Conservation (phyloP, 2,329 filamentous ascomycete genomes). For the Alternaria dauci region DNA sequence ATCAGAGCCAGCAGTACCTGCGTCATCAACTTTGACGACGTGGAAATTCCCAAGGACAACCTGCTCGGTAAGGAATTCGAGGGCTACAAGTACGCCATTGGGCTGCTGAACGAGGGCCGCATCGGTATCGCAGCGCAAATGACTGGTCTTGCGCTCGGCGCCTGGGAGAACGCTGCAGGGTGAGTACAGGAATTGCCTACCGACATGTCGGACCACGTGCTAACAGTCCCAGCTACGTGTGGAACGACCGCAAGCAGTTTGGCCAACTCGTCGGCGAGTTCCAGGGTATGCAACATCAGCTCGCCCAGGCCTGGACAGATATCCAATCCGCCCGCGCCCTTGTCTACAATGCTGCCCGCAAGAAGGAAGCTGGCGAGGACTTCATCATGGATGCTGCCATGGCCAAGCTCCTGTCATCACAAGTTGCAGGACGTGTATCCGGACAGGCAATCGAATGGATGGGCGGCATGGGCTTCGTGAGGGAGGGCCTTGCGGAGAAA, state of each 20-base stretch:
- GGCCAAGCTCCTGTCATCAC: slow-evolving; percentile 94
- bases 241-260: slow-evolving; percentile 98
- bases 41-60: slow-evolving; percentile 87
- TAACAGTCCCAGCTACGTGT: slow-evolving; percentile 73
- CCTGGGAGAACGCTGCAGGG: slow-evolving; percentile 92
- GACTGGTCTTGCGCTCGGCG: slow-evolving; percentile 93
- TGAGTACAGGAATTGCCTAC: slow-evolving; percentile 50
- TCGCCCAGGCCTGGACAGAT: slow-evolving; percentile 94
- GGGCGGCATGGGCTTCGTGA: slow-evolving; percentile 98
- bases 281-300: slow-evolving; percentile 99
- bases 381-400: slow-evolving; percentile 97
- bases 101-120: slow-evolving; percentile 90
- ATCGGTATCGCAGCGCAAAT: slow-evolving; percentile 99
- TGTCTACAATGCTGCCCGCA: slow-evolving; percentile 94
- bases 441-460: slow-evolving; percentile 96
- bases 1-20: slow-evolving; percentile 96
- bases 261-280: slow-evolving; percentile 93
- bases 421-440: slow-evolving; percentile 87
- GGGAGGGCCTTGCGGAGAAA: slow-evolving; percentile 97
- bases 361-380: slow-evolving; percentile 96
- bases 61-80: slow-evolving; percentile 87
- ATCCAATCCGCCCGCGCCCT: slow-evolving; percentile 90
- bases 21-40: slow-evolving; percentile 96
- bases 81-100: slow-evolving; percentile 98
- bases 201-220: neutral